Evolutionary conservation across 495 filamentous ascomycete species (phyloP), one percentile per base, ranked within the genome.

Genomic region (Penicillium daleae): DNA sequence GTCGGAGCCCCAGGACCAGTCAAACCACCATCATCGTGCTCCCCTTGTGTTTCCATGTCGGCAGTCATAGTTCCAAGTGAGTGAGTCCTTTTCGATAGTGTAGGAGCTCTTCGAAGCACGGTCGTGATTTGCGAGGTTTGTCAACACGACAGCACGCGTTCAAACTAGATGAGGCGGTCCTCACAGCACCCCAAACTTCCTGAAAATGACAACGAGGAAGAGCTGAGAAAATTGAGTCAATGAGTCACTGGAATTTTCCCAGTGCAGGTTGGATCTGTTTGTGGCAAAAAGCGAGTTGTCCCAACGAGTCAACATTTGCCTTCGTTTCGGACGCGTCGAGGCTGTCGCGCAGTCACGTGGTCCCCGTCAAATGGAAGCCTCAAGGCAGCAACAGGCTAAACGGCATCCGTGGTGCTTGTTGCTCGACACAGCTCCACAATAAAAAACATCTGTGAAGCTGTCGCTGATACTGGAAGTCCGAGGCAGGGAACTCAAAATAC

Each of bases 1-100:
- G 92, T 98, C 13, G 95, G 95, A 21, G 96, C 95, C 66, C 95
- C 95, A 62, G 96, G 95, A 29, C 92, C 93, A 44, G 88, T 87
- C 57, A 85, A 77, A 24, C 80, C 79, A 66, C 77, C 83, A 64
- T 91, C 89, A 53, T 89, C 89, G 57, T 78, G 77, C 48, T 88
- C 84, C 29, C 77, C 80, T 65, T 89, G 86, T 31, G 82, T 75
- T n/a, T 78, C 83, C 67, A 83, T 84, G 61, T 85, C 86, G 24
- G 79, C 73, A 49, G 82, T 83, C 86, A 90, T 90, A 21, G 65
- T 75, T 1, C 15, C 24, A 26, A 10, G n/a, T 24, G 6, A 15
- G 2, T 6, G 21, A n/a, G 26, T 31, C 5, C 29, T 46, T 1
- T 56, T 26, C 10, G 8, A 40, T 17, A n/a, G 59, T 5, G 15